Conservation (phyloP, 2,329 filamentous ascomycete species). For the Diaporthe ilicicola region DNA sequence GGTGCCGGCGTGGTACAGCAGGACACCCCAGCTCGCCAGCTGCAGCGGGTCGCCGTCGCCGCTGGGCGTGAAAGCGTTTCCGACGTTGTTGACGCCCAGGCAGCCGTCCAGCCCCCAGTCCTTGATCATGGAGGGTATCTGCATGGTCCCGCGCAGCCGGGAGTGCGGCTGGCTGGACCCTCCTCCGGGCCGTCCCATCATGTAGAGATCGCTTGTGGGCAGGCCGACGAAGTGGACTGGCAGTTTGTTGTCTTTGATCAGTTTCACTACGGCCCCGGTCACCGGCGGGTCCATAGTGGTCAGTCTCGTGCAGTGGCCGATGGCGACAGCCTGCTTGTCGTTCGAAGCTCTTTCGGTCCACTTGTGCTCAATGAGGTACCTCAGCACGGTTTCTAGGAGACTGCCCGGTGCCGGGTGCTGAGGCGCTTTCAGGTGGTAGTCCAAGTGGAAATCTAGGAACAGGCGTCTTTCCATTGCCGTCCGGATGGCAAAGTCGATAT, state of each 20-base stretch:
- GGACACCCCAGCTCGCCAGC: conserved; percentile 69
- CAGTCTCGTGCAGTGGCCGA: conserved; percentile 76
- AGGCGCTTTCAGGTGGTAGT: conserved; percentile 68
- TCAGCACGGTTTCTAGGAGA: conserved; percentile 45
- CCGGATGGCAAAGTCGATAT: conserved; percentile 70
- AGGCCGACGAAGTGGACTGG: conserved; percentile 74
- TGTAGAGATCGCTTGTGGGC: conserved; percentile 76
- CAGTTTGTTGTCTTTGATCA: conserved; percentile 56
- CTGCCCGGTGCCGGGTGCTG: conserved; percentile 49
- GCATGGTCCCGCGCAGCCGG: conserved; percentile 66
- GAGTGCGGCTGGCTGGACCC: conserved; percentile 28
- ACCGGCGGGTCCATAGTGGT: conserved; percentile 56
- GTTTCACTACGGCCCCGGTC: conserved; percentile 56
- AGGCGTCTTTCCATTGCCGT: conserved; percentile 58
- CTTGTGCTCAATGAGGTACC: conserved; percentile 53
- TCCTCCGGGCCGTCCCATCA: conserved; percentile 63
- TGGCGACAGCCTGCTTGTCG: conserved; percentile 57
- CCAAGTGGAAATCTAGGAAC: conserved; percentile 76
- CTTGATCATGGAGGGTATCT: conserved; percentile 67
- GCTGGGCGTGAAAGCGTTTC: conserved; percentile 78
- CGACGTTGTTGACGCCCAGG: conserved; percentile 76
- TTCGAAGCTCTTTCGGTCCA: conserved; percentile 53
- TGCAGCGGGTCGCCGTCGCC: conserved; percentile 72
- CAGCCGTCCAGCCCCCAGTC: conserved; percentile 65
- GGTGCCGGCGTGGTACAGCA: conserved; percentile 73